Evolutionary conservation across 768 basidiomycete genomes (phyloP).

Genomic region (Pleurotus pulmonarius): DNA sequence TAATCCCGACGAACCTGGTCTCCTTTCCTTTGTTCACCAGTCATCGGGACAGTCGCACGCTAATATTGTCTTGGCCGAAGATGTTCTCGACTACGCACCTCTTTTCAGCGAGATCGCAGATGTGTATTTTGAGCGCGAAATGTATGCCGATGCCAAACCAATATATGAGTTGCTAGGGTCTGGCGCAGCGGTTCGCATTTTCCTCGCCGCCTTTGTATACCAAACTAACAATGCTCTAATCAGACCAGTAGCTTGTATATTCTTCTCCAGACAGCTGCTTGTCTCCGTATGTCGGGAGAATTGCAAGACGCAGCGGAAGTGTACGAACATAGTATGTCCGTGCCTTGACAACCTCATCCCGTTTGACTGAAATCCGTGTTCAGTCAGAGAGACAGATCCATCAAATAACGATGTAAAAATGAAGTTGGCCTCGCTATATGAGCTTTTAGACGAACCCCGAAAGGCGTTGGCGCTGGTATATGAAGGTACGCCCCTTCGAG

Average conservation of each 20-base stretch:
- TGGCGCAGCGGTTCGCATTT: slow-evolving; percentile 58
- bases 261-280: slow-evolving; percentile 76
- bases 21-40: neutral
- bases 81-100: slow-evolving; percentile 71
- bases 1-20: slow-evolving; percentile 26
- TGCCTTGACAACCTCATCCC: neutral
- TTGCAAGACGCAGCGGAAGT: slow-evolving; percentile 76
- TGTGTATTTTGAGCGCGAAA: slow-evolving; percentile 70
- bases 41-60: slow-evolving; percentile 63
- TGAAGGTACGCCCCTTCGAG: slow-evolving; percentile 51
- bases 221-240: neutral
- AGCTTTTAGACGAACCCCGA: slow-evolving; percentile 73
- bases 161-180: slow-evolving; percentile 79
- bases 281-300: slow-evolving; percentile 74
- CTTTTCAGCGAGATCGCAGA: slow-evolving; percentile 84
- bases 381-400: slow-evolving; percentile 75
- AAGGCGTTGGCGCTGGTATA: slow-evolving; percentile 83
- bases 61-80: slow-evolving; percentile 62
- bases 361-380: neutral
- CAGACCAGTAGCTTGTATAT: slow-evolving; percentile 75
- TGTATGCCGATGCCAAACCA: slow-evolving; percentile 75
- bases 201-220: neutral
- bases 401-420: slow-evolving; percentile 80
- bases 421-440: slow-evolving; percentile 87
- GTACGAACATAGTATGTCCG: slow-evolving; percentile 71